Percentiles rank a stretch among this genome's conserved stretches.
These are phyloP conservation scores for Candida pseudocylindracea DNA, from an alignment of 1,139 yeast species.

Conservation along the genomic window DNA sequence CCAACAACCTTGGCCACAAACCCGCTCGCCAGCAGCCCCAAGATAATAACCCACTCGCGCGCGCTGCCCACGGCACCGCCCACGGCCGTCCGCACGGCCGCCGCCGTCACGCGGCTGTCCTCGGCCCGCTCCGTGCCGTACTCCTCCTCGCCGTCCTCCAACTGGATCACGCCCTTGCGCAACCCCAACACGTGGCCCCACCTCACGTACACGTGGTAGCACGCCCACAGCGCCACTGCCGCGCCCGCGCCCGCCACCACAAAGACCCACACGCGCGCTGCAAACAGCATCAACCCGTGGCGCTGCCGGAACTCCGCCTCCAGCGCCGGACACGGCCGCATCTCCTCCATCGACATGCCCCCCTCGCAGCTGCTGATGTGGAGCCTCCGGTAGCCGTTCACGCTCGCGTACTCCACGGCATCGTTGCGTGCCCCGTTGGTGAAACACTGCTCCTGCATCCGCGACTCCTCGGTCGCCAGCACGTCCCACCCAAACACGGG, in stretches of 20 bases:
- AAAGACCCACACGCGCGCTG: slow-evolving; percentile 30
- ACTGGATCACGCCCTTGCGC: slow-evolving; percentile 15
- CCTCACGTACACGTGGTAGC: slow-evolving; percentile 13
- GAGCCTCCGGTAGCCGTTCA: slow-evolving; percentile 63
- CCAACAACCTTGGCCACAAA: too few relatives aligned
- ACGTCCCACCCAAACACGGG: slow-evolving; percentile 54
- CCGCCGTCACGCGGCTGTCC: slow-evolving; percentile 38
- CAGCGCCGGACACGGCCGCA: slow-evolving; percentile 77
- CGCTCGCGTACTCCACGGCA: slow-evolving; percentile 48
- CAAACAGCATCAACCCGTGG: slow-evolving; percentile 25
- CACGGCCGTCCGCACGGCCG: slow-evolving; percentile 14
- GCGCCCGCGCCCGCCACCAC: slow-evolving; percentile 61
- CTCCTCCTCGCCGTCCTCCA: slow-evolving; percentile 56
- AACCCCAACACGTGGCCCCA: background rate
- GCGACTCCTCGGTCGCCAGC: slow-evolving; percentile 36
- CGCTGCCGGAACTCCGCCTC: slow-evolving; percentile 36
- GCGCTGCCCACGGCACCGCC: too few relatives aligned
- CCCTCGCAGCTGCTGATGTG: slow-evolving; percentile 59
- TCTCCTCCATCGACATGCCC: slow-evolving; percentile 47
- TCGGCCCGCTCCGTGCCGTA: slow-evolving; percentile 45
- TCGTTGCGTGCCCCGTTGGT: slow-evolving; percentile 4
- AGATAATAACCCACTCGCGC: too few relatives aligned
- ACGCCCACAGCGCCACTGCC: slow-evolving; percentile 63
- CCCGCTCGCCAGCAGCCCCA: too few relatives aligned
- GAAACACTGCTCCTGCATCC: slow-evolving; percentile 15